phyloP scores from a whole-genome alignment of 371 early-diverging fungal species.

The Lichtheimia ramosa region DNA sequence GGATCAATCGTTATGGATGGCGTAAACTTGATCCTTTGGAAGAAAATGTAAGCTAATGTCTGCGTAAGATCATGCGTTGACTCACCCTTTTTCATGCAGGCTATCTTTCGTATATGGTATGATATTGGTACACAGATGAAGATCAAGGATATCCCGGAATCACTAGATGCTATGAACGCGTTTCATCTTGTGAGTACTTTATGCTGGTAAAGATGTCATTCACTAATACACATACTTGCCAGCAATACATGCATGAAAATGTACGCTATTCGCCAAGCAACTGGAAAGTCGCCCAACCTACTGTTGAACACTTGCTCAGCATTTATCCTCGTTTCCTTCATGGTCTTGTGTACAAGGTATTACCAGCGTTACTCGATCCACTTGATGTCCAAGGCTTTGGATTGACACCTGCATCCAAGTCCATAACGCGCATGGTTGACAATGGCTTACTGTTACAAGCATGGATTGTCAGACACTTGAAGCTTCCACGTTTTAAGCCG shows the following conservation, averaged over 20 bases:
- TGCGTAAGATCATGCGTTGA: not conserved
- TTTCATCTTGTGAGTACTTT: constrained; percentile 16
- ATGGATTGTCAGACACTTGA: constrained; percentile 18
- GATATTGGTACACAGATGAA: constrained; percentile 40
- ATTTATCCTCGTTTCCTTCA: constrained; percentile 24
- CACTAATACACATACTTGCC: too few relatives aligned
- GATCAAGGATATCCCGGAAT: constrained; percentile 53
- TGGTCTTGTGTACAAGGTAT: constrained; percentile 10
- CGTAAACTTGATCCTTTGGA: constrained; percentile 42
- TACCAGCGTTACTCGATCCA: constrained; percentile 23
- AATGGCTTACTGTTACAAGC: not conserved
- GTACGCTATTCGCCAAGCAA: constrained; percentile 21
- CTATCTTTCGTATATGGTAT: constrained; percentile 44
- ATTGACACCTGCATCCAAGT: not conserved
- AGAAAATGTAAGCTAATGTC: constrained; percentile 18
- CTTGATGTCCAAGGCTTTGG: constrained; percentile 29
- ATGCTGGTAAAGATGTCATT: too few relatives aligned
- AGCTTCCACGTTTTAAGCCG: constrained; percentile 27
- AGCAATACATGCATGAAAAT: constrained; percentile 12
- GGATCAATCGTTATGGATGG: constrained; percentile 53
- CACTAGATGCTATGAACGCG: constrained; percentile 34
- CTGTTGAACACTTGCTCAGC: constrained; percentile 28
- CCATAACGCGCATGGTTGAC: not conserved
- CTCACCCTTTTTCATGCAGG: constrained; percentile 2
- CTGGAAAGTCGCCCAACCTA: constrained; percentile 26